A percentile compares a stretch with the other conserved stretches of the same genome.
Conservation (phyloP, 2,329 filamentous ascomycete genomes). For the Trichophyton rubrum region DNA sequence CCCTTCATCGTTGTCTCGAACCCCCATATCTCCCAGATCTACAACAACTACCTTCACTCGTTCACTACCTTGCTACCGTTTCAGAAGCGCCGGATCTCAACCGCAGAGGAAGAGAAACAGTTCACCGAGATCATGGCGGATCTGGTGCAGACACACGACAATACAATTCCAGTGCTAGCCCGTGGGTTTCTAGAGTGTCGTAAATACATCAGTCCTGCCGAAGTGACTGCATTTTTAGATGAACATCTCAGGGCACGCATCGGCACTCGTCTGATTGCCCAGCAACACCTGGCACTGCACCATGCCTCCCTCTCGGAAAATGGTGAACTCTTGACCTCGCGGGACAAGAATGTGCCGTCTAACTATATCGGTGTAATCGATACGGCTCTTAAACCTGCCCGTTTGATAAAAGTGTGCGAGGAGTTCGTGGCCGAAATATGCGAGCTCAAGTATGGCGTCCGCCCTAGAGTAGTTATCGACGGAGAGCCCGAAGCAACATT, state of each 20-base stretch:
- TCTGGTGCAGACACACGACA: slow-evolving; percentile 84
- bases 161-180: slow-evolving; percentile 87
- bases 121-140: slow-evolving; percentile 92
- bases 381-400: slow-evolving; percentile 69
- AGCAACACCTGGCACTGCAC: slow-evolving; percentile 92
- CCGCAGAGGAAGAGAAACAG: slow-evolving; percentile 70
- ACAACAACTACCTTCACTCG: slow-evolving; percentile 91
- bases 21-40: slow-evolving; percentile 83
- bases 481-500: slow-evolving; percentile 81
- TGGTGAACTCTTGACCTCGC: slow-evolving; percentile 18
- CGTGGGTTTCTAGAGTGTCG: slow-evolving; percentile 86
- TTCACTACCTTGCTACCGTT: slow-evolving; percentile 83
- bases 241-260: slow-evolving; percentile 89
- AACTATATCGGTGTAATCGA: slow-evolving; percentile 93
- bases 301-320: slow-evolving; percentile 57
- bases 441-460: slow-evolving; percentile 85
- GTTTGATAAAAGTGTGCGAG: slow-evolving; percentile 71
- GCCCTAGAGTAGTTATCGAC: slow-evolving; percentile 67
- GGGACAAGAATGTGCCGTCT: slow-evolving; percentile 19
- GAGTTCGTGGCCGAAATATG: slow-evolving; percentile 91
- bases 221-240: slow-evolving; percentile 87
- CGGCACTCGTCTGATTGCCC: slow-evolving; percentile 82
- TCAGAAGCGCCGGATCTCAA: slow-evolving; percentile 57
- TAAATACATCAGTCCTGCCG: slow-evolving; percentile 68
- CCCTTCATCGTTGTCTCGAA: slow-evolving; percentile 99